These are phyloP conservation scores for Arthrobotrys sinensis DNA, from an alignment of 2,329 filamentous ascomycete species.

Conservation along the genomic window DNA sequence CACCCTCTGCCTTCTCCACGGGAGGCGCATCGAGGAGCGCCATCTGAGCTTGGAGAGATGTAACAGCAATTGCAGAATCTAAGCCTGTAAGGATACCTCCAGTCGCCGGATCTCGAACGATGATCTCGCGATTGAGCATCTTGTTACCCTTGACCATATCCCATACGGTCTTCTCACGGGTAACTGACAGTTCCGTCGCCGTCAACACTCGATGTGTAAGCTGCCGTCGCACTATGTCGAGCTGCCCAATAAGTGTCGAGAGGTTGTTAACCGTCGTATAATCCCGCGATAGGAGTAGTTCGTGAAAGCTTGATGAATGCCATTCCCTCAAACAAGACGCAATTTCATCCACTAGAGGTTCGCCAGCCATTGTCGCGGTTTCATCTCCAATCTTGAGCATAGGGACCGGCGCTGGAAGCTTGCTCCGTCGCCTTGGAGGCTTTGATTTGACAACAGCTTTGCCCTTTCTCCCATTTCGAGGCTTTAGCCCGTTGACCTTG, in stretches of 20 bases:
- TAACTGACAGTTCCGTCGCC: slow-evolving; percentile 80
- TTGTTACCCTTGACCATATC: slow-evolving; percentile 95
- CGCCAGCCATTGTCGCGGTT: slow-evolving; percentile 87
- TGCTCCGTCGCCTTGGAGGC: slow-evolving; percentile 72
- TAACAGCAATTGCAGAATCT: slow-evolving; percentile 92
- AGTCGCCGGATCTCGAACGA: slow-evolving; percentile 89
- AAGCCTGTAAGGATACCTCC: slow-evolving; percentile 91
- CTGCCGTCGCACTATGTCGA: slow-evolving; percentile 89
- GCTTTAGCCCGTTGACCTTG: slow-evolving; percentile 53
- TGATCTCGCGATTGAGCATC: slow-evolving; percentile 91
- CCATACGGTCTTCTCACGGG: slow-evolving; percentile 95
- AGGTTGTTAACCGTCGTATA: slow-evolving; percentile 87
- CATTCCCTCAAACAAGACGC: slow-evolving; percentile 96
- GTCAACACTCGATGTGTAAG: slow-evolving; percentile 96
- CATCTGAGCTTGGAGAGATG: slow-evolving; percentile 94
- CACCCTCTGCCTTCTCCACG: slow-evolving; percentile 76
- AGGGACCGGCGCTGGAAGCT: slow-evolving; percentile 91
- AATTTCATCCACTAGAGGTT: slow-evolving; percentile 96
- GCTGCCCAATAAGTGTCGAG: slow-evolving; percentile 82
- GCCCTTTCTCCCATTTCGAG: slow-evolving; percentile 32
- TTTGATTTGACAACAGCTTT: slow-evolving; percentile 62
- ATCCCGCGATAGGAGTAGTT: slow-evolving; percentile 84
- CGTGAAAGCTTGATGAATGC: slow-evolving; percentile 97
- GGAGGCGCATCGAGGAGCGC: slow-evolving; percentile 90
- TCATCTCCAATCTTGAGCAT: slow-evolving; percentile 99